These are phyloP conservation scores for Cyberlindnera japonica DNA, from an alignment of 805 yeast genomes.

Conservation along the genomic window DNA sequence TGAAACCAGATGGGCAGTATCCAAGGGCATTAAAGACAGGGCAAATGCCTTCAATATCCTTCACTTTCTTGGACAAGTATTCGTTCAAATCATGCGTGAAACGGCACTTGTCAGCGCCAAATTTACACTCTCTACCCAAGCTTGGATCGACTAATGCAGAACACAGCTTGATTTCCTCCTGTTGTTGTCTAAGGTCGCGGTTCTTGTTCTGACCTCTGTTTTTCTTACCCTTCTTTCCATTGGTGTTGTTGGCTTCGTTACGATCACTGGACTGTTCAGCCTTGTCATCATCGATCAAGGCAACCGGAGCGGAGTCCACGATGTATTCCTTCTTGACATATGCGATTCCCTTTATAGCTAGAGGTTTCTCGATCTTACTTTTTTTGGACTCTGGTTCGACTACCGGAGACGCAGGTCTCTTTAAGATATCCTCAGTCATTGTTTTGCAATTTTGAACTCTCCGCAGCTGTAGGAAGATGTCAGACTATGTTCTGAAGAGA, in stretches of 20 bases:
- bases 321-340: slow-evolving; percentile 70
- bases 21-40: slow-evolving; percentile 84
- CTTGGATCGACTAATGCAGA: slow-evolving; percentile 56
- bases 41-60: slow-evolving; percentile 73
- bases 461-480: too few species aligned
- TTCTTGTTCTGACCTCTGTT: slow-evolving; percentile 80
- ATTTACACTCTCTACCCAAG: slow-evolving; percentile 44
- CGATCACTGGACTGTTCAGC: slow-evolving; percentile 41
- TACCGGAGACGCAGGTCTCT: slow-evolving; percentile 23
- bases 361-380: slow-evolving; percentile 11
- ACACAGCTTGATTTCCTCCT: slow-evolving; percentile 65
- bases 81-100: slow-evolving; percentile 69
- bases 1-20: slow-evolving; percentile 86
- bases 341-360: slow-evolving; percentile 69
- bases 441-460: too few species aligned
- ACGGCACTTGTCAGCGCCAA: slow-evolving; percentile 69
- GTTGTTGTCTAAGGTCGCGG: slow-evolving; percentile 67
- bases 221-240: slow-evolving; percentile 44
- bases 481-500: too few species aligned
- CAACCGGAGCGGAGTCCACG: slow-evolving; percentile 31
- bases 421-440: slow-evolving; percentile 17
- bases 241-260: slow-evolving; percentile 31
- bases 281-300: slow-evolving; percentile 41
- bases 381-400: slow-evolving; percentile 14
- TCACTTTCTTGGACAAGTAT: slow-evolving; percentile 63